A percentile compares a stretch with the other conserved stretches of the same genome.
Conservation (phyloP, 1,139 yeast species). For the Magnusiomyces magnusii region DNA sequence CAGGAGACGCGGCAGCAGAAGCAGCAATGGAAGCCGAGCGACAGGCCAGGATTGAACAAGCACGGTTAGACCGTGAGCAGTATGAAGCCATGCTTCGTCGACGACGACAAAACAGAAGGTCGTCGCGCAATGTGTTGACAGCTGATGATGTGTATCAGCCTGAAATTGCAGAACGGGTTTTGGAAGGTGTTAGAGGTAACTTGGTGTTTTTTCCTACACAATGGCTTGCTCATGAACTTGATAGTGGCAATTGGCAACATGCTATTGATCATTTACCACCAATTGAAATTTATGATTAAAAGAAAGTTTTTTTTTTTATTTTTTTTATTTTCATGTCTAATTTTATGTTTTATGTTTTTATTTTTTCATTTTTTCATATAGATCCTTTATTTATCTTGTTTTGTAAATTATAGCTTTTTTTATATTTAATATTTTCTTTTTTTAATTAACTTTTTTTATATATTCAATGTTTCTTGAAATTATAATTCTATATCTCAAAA, state of each 20-base stretch:
- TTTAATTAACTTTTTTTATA: no score
- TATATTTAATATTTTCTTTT: no score
- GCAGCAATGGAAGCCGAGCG: neutral
- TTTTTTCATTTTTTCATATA: neutral
- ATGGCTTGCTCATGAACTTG: conserved; percentile 83
- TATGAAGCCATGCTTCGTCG: conserved; percentile 10
- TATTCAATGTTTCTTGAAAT: no score
- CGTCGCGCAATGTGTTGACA: conserved; percentile 6
- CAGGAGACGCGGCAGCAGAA: neutral
- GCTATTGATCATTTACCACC: conserved; percentile 93
- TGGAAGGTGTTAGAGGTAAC: conserved; percentile 78
- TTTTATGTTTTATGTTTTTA: neutral
- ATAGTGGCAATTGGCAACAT: conserved; percentile 86
- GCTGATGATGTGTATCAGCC: conserved; percentile 56
- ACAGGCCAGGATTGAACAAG: neutral
- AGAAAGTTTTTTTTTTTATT: neutral
- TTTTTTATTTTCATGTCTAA: neutral
- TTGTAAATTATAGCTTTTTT: no score
- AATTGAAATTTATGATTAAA: conserved; percentile 78
- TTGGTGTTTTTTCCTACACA: conserved; percentile 84
- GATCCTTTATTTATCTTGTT: no score
- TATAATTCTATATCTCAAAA: no score
- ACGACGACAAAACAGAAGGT: conserved; percentile 6
- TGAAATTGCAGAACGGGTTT: conserved; percentile 65
- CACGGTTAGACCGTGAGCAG: conserved; percentile 3